Conservation (phyloP, 441 rosid genomes). For the Heliophila coronopifolia region DNA sequence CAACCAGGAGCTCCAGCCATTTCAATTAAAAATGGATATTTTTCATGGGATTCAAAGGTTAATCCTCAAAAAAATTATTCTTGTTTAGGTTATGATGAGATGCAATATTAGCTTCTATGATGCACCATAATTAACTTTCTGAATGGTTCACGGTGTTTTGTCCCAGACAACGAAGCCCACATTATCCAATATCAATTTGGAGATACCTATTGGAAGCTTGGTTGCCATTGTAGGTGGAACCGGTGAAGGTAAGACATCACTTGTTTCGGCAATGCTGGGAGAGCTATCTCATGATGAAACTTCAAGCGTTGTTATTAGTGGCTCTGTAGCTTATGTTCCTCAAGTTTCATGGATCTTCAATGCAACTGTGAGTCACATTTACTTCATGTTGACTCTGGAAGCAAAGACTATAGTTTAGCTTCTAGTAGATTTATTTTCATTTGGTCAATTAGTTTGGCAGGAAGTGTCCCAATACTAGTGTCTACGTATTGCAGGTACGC, state of each 20-base stretch:
- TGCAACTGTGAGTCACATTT: slow-evolving; percentile 64
- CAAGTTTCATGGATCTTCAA: slow-evolving; percentile 98
- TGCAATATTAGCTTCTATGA: slow-evolving; percentile 7
- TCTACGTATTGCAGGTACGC: slow-evolving; percentile 51
- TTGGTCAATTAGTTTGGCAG: neutral
- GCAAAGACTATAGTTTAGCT: neutral
- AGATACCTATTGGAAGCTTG: slow-evolving; percentile 75
- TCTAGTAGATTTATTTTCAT: neutral
- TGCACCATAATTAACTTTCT: neutral
- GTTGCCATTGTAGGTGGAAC: slow-evolving; percentile 93
- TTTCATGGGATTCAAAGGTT: slow-evolving; percentile 94
- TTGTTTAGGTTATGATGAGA: neutral
- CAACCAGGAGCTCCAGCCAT: slow-evolving; percentile 72
- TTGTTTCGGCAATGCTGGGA: slow-evolving; percentile 94
- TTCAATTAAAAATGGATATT: slow-evolving; percentile 72
- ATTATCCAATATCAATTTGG: slow-evolving; percentile 68
- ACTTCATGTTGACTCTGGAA: neutral
- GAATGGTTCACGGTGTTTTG: slow-evolving; percentile 2
- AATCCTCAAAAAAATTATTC: slow-evolving; percentile 4
- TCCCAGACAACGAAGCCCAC: slow-evolving; percentile 64
- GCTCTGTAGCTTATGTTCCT: slow-evolving; percentile 91
- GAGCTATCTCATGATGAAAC: slow-evolving; percentile 61
- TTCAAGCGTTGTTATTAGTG: slow-evolving; percentile 58
- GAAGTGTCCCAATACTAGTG: neutral
- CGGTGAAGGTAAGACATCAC: slow-evolving; percentile 98